These are phyloP conservation scores for Globisporangium okanoganense DNA, from an alignment of 352 stramenopile genomes.

Conservation along the genomic window DNA sequence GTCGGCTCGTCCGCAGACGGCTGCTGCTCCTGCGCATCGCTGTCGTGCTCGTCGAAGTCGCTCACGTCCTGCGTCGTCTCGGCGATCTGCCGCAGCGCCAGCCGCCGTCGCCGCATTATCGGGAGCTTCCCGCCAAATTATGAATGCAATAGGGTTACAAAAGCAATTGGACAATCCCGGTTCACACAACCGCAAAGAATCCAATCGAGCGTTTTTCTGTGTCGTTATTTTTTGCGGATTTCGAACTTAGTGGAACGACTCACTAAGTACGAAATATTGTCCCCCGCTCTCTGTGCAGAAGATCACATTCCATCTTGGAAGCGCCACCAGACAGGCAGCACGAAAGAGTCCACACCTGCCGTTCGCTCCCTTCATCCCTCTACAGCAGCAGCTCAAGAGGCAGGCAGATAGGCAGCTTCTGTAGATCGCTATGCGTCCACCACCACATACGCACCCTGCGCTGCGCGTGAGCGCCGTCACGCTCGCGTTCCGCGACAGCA, in stretches of 20 bases:
- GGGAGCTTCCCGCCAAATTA: background rate
- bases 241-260: slow-evolving; percentile 3
- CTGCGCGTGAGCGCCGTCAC: slow-evolving; percentile 36
- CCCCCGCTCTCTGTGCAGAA: slow-evolving; percentile 2
- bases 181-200: background rate
- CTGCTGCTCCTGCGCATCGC: slow-evolving; percentile 6
- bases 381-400: background rate
- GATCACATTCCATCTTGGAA: slow-evolving; percentile 14
- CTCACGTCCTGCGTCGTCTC: slow-evolving; percentile 18
- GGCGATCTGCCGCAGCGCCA: slow-evolving; percentile 25
- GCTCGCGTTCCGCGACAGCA: slow-evolving; percentile 26
- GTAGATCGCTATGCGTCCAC: slow-evolving; percentile 3
- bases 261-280: no score
- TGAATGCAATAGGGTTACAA: no score
- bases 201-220: background rate
- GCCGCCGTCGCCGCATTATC: slow-evolving; percentile 19
- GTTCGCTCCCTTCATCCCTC: background rate
- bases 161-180: background rate
- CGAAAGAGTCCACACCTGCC: background rate
- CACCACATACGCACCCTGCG: background rate
- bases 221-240: background rate
- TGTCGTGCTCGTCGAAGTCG: slow-evolving; percentile 16
- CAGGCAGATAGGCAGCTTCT: background rate
- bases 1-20: slow-evolving; percentile 9
- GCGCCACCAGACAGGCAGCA: slow-evolving; percentile 2